These are phyloP conservation scores for Fusarium tuaranense DNA, from an alignment of 2,329 filamentous ascomycete genomes.

Conservation along the genomic window DNA sequence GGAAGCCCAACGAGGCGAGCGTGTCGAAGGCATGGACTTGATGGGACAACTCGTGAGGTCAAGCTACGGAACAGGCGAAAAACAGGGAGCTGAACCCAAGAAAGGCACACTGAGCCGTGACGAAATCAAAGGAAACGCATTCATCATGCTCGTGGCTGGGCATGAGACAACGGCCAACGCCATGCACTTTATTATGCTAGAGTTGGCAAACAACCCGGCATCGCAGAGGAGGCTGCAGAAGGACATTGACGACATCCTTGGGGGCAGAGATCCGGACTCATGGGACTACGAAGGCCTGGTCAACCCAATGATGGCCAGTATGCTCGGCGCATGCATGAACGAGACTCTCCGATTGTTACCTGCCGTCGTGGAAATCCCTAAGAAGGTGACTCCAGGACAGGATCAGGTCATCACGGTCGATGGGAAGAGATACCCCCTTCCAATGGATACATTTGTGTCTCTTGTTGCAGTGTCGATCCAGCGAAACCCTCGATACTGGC, in stretches of 20 bases:
- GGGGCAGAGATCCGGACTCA: conserved; percentile 64
- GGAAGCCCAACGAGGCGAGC: conserved; percentile 51
- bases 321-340: conserved; percentile 81
- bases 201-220: conserved; percentile 73
- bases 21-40: conserved; percentile 61
- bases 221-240: conserved; percentile 75
- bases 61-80: conserved; percentile 45
- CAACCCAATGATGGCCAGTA: conserved; percentile 73
- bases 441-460: conserved; percentile 66
- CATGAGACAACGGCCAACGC: conserved; percentile 85
- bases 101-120: conserved; percentile 63
- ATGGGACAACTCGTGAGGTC: conserved; percentile 63
- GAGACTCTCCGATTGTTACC: conserved; percentile 81
- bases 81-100: conserved; percentile 28
- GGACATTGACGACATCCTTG: conserved; percentile 76
- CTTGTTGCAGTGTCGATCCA: conserved; percentile 69
- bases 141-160: conserved; percentile 76
- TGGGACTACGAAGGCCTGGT: conserved; percentile 81
- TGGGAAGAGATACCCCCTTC: conserved; percentile 69
- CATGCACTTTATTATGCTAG: conserved; percentile 76
- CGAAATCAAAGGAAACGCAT: conserved; percentile 80
- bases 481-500: conserved; percentile 81
- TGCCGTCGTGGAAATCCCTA: conserved; percentile 78
- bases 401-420: conserved; percentile 70
- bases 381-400: conserved; percentile 62